These are phyloP conservation scores for Paraphaeosphaeria sporulosa DNA, from an alignment of 2,329 filamentous ascomycete genomes.

Conservation along the genomic window DNA sequence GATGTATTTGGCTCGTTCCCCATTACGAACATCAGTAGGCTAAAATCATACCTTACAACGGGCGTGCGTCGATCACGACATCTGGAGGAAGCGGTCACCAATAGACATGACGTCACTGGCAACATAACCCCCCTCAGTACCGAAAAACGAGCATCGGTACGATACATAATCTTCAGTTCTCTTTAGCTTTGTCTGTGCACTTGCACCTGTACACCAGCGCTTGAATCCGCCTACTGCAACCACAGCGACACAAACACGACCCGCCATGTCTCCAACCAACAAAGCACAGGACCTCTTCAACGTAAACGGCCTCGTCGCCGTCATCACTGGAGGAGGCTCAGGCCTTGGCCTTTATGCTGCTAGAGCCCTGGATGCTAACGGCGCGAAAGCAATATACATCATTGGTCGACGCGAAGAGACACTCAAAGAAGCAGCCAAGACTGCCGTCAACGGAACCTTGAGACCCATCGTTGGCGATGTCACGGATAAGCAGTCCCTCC, in stretches of 20 bases:
- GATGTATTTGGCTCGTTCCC: not conserved
- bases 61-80: not conserved
- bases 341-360: constrained; percentile 16
- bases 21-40: not conserved
- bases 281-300: constrained; percentile 13
- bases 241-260: not conserved
- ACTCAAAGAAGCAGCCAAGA: constrained; percentile 7
- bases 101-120: not conserved
- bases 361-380: constrained; percentile 15
- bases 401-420: constrained; percentile 14
- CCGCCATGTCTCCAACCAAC: constrained; percentile 4
- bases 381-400: constrained; percentile 17
- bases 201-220: not conserved
- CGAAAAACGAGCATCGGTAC: not conserved
- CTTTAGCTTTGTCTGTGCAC: not conserved
- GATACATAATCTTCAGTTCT: not conserved
- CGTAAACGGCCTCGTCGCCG: constrained; percentile 7
- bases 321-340: constrained; percentile 17
- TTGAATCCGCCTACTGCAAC: not conserved
- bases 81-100: not conserved
- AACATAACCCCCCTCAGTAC: not conserved
- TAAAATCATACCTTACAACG: not conserved
- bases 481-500: constrained; percentile 23
- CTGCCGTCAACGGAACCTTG: constrained; percentile 10
- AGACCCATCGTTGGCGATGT: constrained; percentile 27